Conservation (phyloP, 345 rosid species). For the Boechera retrofracta region DNA sequence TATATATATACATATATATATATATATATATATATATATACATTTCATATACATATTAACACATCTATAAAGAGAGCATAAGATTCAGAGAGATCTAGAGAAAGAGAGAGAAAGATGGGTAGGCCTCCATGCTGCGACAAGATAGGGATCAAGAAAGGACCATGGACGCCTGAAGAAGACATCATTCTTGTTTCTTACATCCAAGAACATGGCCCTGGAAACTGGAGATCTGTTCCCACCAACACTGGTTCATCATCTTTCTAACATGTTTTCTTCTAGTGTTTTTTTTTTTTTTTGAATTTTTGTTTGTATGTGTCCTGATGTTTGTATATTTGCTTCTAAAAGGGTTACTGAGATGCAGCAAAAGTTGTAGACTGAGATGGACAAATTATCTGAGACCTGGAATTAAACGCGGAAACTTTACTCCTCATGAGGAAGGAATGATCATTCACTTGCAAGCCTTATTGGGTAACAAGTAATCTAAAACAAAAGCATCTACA, state of each 20-base stretch:
- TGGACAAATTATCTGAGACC: slow-evolving; percentile 99
- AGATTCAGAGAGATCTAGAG: slow-evolving; percentile 35
- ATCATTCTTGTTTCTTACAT: slow-evolving; percentile 91
- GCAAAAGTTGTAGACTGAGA: slow-evolving; percentile 99
- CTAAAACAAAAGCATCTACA: slow-evolving; percentile 38
- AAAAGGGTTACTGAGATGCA: slow-evolving; percentile 85
- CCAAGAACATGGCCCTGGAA: slow-evolving; percentile 96
- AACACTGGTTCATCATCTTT: slow-evolving; percentile 63
- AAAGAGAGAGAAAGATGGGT: slow-evolving; percentile 60
- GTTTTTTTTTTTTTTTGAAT: not conserved
- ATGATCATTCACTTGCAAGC: slow-evolving; percentile 99
- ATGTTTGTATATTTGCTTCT: slow-evolving; percentile 20
- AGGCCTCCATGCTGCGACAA: slow-evolving; percentile 95
- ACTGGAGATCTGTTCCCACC: slow-evolving; percentile 96
- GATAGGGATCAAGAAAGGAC: slow-evolving; percentile 95
- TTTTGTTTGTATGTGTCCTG: slow-evolving; percentile 4
- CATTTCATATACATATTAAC: slow-evolving; percentile 37
- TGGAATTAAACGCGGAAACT: slow-evolving; percentile 97
- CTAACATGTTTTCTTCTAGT: not conserved
- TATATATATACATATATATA: slow-evolving; percentile 28
- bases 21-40: slow-evolving; percentile 36
- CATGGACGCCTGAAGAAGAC: slow-evolving; percentile 99
- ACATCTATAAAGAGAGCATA: slow-evolving; percentile 42
- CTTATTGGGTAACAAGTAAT: slow-evolving; percentile 99
- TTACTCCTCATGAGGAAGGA: slow-evolving; percentile 97